phyloP scores from a whole-genome alignment of 176 grass and related monocot species.

The Oryza punctata region DNA sequence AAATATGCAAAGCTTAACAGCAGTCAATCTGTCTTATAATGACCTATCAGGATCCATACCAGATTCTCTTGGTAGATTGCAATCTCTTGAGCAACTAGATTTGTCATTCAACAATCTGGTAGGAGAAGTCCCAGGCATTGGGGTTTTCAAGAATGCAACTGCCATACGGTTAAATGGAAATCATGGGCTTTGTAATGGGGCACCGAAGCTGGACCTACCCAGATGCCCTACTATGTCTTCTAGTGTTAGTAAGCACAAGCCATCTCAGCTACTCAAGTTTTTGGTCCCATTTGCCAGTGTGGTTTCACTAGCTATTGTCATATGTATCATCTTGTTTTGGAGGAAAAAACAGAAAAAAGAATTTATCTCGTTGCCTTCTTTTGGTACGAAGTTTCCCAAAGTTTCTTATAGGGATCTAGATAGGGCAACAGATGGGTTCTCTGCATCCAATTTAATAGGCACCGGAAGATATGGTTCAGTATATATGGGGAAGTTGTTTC shows the following conservation, averaged over 20 bases:
- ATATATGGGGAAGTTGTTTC: not conserved
- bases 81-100: constrained; percentile 22
- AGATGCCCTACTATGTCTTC: not conserved
- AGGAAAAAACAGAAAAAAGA: not conserved
- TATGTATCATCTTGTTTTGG: not conserved
- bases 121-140: not conserved
- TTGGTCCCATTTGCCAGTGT: not conserved
- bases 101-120: constrained; percentile 29
- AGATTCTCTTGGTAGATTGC: not conserved
- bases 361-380: not conserved
- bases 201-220: not conserved
- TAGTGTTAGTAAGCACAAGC: not conserved
- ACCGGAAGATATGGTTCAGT: constrained; percentile 31
- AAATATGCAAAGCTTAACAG: not conserved
- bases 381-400: not conserved
- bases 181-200: not conserved
- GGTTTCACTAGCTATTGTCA: not conserved
- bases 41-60: constrained; percentile 3
- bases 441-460: constrained; percentile 10
- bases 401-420: constrained; percentile 31
- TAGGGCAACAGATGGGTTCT: constrained; percentile 17
- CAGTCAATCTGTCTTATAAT: constrained; percentile 10
- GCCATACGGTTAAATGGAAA: constrained; percentile 10
- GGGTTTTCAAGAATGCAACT: constrained; percentile 6
- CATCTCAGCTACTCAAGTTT: not conserved